Conservation (phyloP, 208 protist genomes). For the Trypanosoma mega region DNA sequence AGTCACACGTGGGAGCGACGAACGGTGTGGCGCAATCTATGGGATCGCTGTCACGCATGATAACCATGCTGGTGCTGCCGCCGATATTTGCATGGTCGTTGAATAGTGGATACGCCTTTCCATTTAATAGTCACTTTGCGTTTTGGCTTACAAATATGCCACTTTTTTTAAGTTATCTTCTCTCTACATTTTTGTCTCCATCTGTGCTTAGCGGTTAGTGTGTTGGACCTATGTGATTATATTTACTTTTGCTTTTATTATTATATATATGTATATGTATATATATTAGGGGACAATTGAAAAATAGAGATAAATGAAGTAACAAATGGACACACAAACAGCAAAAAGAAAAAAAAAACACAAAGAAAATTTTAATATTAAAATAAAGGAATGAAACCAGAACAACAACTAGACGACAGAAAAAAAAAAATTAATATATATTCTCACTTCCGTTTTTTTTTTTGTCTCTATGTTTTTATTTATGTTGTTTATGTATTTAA, state of each 20-base stretch:
- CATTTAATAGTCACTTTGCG: conserved; percentile 71
- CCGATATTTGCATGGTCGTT: conserved; percentile 67
- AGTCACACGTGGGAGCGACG: conserved; percentile 38
- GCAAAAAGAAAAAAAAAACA: too few species aligned
- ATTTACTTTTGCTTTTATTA: conserved; percentile 1
- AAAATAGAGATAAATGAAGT: too few species aligned
- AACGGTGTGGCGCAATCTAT: conserved; percentile 57
- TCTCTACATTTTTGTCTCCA: conserved; percentile 7
- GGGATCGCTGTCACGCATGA: conserved; percentile 42
- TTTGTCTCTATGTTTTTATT: too few species aligned
- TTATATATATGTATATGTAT: too few species aligned
- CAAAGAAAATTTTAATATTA: too few species aligned
- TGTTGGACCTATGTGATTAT: not conserved
- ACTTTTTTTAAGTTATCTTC: conserved; percentile 26
- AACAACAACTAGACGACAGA: too few species aligned
- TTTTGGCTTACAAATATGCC: conserved; percentile 62
- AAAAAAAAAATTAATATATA: too few species aligned
- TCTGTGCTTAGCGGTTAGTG: conserved; percentile 8
- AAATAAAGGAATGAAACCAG: too few species aligned
- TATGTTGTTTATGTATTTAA: too few species aligned
- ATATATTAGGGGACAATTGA: too few species aligned
- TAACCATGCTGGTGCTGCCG: conserved; percentile 45
- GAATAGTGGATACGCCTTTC: conserved; percentile 30
- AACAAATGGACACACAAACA: too few species aligned
- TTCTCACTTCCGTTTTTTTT: too few species aligned